A percentile compares a stretch with the other conserved stretches of the same genome.
Evolutionary conservation across 2,329 filamentous ascomycete genomes (phyloP).

Genomic region (Cytospora chrysosperma): DNA sequence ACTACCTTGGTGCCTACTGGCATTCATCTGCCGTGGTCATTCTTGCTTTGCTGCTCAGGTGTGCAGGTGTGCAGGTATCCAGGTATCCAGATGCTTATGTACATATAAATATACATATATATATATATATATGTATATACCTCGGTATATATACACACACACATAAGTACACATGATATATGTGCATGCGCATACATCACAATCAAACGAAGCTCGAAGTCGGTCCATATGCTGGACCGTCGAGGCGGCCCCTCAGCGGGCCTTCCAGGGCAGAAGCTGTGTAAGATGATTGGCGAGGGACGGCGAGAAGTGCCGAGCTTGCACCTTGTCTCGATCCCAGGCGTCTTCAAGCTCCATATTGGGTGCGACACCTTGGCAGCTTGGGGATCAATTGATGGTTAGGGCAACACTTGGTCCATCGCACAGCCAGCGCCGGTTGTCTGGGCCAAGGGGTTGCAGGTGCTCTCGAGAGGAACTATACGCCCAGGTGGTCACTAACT

Average conservation of each 20-base stretch:
- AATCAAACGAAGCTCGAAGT: too few species aligned
- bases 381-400: too few species aligned
- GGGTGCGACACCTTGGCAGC: background rate
- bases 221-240: background rate
- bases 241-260: background rate
- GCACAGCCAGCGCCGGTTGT: background rate
- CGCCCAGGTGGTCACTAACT: background rate
- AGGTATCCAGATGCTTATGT: too few species aligned
- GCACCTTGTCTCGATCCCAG: background rate
- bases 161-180: too few species aligned
- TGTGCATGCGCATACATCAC: too few species aligned
- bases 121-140: too few species aligned
- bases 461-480: background rate
- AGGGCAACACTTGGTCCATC: background rate
- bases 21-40: background rate
- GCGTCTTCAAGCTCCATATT: constrained; percentile 2
- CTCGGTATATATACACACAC: too few species aligned
- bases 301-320: background rate
- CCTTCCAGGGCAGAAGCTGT: background rate
- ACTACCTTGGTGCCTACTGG: too few species aligned
- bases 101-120: too few species aligned
- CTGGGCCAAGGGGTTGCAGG: background rate
- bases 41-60: background rate
- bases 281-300: constrained; percentile 23
- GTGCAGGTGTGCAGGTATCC: too few species aligned